Conservation (phyloP, 2,329 filamentous ascomycete species). For the Nothopassalora personata region DNA sequence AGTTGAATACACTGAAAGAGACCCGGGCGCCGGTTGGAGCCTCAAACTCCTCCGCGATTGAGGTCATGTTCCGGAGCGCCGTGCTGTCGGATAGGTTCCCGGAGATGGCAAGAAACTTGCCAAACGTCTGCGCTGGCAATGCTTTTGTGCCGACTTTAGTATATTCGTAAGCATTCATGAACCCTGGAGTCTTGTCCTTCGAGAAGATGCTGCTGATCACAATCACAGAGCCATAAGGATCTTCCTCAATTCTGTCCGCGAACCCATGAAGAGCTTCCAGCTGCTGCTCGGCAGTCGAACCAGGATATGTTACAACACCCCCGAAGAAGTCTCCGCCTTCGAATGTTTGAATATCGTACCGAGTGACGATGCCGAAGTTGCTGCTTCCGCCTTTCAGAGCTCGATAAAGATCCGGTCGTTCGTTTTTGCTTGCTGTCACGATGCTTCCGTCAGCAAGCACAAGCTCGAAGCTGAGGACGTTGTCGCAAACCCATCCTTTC, state of each 20-base stretch:
- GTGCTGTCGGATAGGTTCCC: conserved; percentile 7
- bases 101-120: conserved; percentile 6
- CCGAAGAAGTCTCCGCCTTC: not conserved
- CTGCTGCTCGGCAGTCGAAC: not conserved
- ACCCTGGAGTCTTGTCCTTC: not conserved
- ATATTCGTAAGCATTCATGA: conserved; percentile 12
- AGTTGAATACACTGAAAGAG: conserved; percentile 10
- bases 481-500: conserved; percentile 26
- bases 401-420: conserved; percentile 19
- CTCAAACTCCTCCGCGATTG: conserved; percentile 5
- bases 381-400: conserved; percentile 20
- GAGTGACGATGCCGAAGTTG: conserved; percentile 15
- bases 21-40: conserved; percentile 1
- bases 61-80: conserved; percentile 7
- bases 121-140: not conserved
- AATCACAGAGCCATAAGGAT: conserved; percentile 7
- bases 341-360: not conserved
- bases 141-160: conserved; percentile 1
- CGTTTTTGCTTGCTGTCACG: conserved; percentile 13
- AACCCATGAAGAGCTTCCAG: not conserved
- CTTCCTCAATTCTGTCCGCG: conserved; percentile 3
- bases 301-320: not conserved
- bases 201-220: conserved; percentile 6
- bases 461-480: conserved; percentile 23
- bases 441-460: conserved; percentile 23